phyloP scores from a whole-genome alignment of 2,329 filamentous ascomycete species.

The Paracamarosporium sp. region DNA sequence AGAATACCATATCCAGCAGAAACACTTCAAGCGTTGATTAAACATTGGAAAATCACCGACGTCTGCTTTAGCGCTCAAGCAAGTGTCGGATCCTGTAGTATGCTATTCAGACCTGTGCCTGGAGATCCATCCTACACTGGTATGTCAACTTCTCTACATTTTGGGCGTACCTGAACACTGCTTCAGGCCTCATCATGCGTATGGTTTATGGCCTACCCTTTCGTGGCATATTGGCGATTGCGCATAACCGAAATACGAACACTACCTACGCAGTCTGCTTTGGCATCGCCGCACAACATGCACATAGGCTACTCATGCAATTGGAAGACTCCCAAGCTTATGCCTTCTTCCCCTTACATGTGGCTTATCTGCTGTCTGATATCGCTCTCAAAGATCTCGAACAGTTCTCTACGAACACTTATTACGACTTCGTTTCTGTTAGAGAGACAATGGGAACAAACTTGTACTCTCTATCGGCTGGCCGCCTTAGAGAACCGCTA shows the following conservation, averaged over 20 bases:
- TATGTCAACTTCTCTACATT: not conserved
- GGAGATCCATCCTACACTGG: not conserved
- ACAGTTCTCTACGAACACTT: slow-evolving; percentile 3
- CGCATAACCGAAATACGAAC: not conserved
- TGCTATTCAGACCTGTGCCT: not conserved
- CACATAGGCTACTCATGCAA: not conserved
- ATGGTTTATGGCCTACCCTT: slow-evolving; percentile 1
- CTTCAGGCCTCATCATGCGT: not conserved
- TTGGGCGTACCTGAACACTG: not conserved
- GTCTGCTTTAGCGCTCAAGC: not conserved
- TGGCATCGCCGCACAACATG: not conserved
- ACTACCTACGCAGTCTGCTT: slow-evolving; percentile 1
- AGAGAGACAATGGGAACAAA: slow-evolving; percentile 11
- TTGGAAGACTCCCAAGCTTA: not conserved
- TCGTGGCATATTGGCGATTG: not conserved
- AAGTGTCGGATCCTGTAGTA: not conserved
- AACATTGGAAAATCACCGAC: not conserved
- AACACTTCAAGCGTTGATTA: not conserved
- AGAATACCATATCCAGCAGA: not conserved
- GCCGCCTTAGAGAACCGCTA: not conserved
- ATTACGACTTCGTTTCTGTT: slow-evolving; percentile 6
- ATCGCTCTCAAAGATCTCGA: not conserved
- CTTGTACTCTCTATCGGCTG: slow-evolving; percentile 5
- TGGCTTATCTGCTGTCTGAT: slow-evolving; percentile 4
- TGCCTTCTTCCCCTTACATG: slow-evolving; percentile 5